Evolutionary conservation across 805 yeast species (phyloP).

Genomic region (Kuraishia capsulata): DNA sequence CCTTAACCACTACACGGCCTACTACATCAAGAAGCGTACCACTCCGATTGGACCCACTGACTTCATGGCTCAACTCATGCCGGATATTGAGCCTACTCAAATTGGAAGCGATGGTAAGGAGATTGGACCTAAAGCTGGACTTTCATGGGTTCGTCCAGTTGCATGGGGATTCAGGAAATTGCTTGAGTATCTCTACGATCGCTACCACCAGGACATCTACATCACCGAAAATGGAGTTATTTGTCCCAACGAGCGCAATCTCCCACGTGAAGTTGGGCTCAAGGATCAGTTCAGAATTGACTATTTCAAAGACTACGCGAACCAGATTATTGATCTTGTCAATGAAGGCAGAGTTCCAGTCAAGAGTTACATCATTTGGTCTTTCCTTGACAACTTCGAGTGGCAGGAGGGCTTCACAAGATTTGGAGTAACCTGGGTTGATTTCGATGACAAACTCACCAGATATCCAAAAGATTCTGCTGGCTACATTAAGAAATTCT

Average conservation of each 20-base stretch:
- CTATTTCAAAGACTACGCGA: not conserved
- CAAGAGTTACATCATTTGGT: constrained; percentile 1
- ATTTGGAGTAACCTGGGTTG: constrained; percentile 1
- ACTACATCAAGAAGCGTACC: not conserved
- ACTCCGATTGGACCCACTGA: constrained; percentile 1
- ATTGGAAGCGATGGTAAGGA: not conserved
- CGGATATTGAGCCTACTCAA: not conserved
- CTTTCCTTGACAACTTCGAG: constrained; percentile 1
- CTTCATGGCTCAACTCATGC: not conserved
- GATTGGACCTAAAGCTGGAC: constrained; percentile 2
- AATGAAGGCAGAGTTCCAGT: constrained; percentile 1
- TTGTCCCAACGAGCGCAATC: not conserved
- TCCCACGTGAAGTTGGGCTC: not conserved
- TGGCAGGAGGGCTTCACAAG: constrained; percentile 2
- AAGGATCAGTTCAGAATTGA: constrained; percentile 1
- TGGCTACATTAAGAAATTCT: not conserved
- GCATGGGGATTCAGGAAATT: constrained; percentile 2
- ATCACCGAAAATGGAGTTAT: constrained; percentile 2
- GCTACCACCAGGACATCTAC: constrained; percentile 2
- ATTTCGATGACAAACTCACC: not conserved
- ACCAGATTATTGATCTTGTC: constrained; percentile 1
- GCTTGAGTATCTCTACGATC: constrained; percentile 1
- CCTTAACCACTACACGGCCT: constrained; percentile 1
- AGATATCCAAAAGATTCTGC: constrained; percentile 1
- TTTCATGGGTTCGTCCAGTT: constrained; percentile 2